Evolutionary conservation across 1,284 basidiomycete species (phyloP).

Genomic region (Heimioporus punctisporus): DNA sequence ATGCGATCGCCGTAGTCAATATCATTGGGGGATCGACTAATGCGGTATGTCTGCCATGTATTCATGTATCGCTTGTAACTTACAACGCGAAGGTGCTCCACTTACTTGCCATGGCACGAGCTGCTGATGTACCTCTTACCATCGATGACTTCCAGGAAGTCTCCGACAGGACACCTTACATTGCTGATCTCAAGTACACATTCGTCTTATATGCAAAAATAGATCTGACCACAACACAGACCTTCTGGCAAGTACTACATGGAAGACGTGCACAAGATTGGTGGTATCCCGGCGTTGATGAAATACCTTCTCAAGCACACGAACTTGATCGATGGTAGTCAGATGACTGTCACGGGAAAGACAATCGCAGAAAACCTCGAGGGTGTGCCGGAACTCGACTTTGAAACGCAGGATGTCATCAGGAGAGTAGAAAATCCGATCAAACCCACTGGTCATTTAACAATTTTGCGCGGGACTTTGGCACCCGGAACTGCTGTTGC

Average conservation of each 20-base stretch:
- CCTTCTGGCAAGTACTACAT: constrained; percentile 96
- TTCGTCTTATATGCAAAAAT: neutral
- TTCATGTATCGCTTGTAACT: neutral
- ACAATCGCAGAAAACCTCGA: constrained; percentile 93
- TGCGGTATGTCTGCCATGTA: constrained; percentile 53
- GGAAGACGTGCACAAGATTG: constrained; percentile 95
- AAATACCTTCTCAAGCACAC: constrained; percentile 91
- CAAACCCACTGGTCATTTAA: constrained; percentile 92
- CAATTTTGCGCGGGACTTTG: constrained; percentile 90
- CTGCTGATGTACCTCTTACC: constrained; percentile 84
- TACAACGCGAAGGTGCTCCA: constrained; percentile 72
- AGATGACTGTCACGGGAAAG: constrained; percentile 94
- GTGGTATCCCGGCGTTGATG: constrained; percentile 83
- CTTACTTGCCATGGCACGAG: constrained; percentile 91
- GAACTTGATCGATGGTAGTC: constrained; percentile 87
- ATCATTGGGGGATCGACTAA: constrained; percentile 94
- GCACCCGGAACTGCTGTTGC: constrained; percentile 93
- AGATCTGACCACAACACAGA: constrained; percentile 36
- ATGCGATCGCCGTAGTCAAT: constrained; percentile 87
- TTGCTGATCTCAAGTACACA: constrained; percentile 86
- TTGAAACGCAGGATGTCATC: constrained; percentile 86
- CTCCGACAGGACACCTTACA: constrained; percentile 90
- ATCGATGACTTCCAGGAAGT: constrained; percentile 96
- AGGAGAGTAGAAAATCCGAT: constrained; percentile 82
- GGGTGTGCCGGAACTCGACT: constrained; percentile 76